phyloP scores from a whole-genome alignment of 2,329 filamentous ascomycete species.

The Ophiostoma triangulosporum region DNA sequence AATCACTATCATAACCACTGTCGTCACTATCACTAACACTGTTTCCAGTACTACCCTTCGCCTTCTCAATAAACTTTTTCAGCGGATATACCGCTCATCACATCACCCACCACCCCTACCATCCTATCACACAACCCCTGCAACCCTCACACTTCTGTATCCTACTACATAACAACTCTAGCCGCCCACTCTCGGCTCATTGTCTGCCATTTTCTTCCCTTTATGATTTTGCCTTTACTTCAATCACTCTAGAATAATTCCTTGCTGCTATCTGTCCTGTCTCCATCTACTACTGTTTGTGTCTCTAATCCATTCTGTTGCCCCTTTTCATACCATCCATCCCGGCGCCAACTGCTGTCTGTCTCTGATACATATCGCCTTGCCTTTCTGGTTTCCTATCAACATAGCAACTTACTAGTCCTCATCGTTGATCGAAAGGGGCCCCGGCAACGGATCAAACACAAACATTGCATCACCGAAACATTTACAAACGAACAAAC shows the following conservation, averaged over 20 bases:
- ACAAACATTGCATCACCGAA: background rate
- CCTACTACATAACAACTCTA: conserved; percentile 34
- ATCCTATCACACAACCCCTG: conserved; percentile 1
- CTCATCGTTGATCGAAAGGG: background rate
- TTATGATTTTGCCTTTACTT: background rate
- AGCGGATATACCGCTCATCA: background rate
- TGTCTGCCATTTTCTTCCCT: conserved; percentile 18
- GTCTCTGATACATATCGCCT: background rate
- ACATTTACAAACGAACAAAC: background rate
- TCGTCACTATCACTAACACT: background rate
- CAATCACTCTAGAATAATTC: conserved; percentile 9
- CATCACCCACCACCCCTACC: background rate
- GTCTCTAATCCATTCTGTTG: background rate
- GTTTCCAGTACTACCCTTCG: background rate
- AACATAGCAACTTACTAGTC: background rate
- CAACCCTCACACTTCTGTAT: conserved; percentile 13
- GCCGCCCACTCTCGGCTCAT: conserved; percentile 27
- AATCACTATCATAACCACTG: background rate
- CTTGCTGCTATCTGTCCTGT: background rate
- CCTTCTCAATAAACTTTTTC: background rate
- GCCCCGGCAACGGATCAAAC: background rate
- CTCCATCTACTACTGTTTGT: background rate
- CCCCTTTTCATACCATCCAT: background rate
- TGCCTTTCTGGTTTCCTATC: background rate
- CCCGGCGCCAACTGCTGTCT: background rate